Evolutionary conservation across 176 grass and related monocot species (phyloP), one percentile per base, ranked within the genome.

Genomic region (Aegilops tauschii): DNA sequence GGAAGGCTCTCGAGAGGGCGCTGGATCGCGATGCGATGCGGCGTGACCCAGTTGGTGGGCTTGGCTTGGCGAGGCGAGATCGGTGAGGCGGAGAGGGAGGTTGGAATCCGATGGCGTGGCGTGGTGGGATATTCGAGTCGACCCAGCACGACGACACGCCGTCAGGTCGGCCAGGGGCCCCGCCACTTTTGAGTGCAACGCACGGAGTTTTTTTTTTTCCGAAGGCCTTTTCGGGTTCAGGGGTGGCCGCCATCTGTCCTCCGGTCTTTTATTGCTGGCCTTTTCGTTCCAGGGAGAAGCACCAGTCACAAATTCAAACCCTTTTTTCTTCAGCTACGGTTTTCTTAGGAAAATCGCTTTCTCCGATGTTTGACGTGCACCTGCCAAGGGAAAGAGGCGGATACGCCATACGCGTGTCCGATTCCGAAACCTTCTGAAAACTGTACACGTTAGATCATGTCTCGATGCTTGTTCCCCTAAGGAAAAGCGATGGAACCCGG

Each of bases 21-120:
- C 50, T 18, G 50, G 88, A 88, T 79, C 81, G 87, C 73, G 81
- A 63, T 61, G 85, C 9, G 80, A 62, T 61, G 85, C 9, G 9
- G 56, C 29, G 76, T 5, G 68, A 29, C 1, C 50, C 50, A 3
- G 52, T 45, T 47, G 28, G 5, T 30, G 17, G 50, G 50, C 50
- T 54, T 2, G 50, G 50, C 50, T 17, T 0, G 50, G 50, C 5
- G 45, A 49, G 12, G 4, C 12, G 50, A 54, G 50, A 18, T 18
- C 50, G 50, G 49, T 18, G 73, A 25, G 36, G 58, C 28, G 14
- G 54, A 59, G 52, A 58, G 54, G 54, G 54, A 3, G 0, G 54
- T 21, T 3, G 54, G 54, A 3, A 59, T 59, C 54, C 54, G 54
- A 21, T 59, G 44, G 44, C 44, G 44, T 47, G 44, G 54, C 18